phyloP scores from a whole-genome alignment of 768 basidiomycete species.

The Mycena metata region DNA sequence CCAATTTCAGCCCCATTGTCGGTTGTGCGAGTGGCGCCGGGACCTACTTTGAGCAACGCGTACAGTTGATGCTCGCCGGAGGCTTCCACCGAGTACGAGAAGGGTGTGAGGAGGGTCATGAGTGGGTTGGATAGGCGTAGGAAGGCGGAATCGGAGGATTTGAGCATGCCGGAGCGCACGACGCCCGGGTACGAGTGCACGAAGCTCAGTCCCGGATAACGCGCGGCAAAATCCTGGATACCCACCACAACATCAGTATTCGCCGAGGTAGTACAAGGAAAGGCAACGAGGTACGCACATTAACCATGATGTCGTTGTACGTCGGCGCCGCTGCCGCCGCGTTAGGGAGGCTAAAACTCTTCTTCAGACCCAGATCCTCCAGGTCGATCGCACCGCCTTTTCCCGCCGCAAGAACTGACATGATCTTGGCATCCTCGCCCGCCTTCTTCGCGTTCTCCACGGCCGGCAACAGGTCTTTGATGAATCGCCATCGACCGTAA shows the following conservation, averaged over 20 bases:
- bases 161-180: conserved; percentile 20
- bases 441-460: conserved; percentile 58
- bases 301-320: conserved; percentile 68
- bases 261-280: too few species aligned
- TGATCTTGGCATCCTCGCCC: conserved; percentile 64
- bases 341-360: conserved; percentile 52
- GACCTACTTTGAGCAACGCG: conserved; percentile 25
- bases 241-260: too few species aligned
- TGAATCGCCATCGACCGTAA: conserved; percentile 66
- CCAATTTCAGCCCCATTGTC: conserved; percentile 30
- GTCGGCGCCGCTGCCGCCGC: conserved; percentile 54
- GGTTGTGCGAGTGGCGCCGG: conserved; percentile 28
- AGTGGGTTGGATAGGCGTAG: not conserved
- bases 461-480: conserved; percentile 59
- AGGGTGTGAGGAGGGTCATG: conserved; percentile 22
- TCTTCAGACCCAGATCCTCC: conserved; percentile 67
- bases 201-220: conserved; percentile 50
- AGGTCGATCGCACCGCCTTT: conserved; percentile 53
- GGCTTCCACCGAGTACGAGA: conserved; percentile 23
- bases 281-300: conserved; percentile 48
- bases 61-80: conserved; percentile 36
- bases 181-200: conserved; percentile 50
- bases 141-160: conserved; percentile 11
- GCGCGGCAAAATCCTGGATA: conserved; percentile 49
- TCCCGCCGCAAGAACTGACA: conserved; percentile 58